These are phyloP conservation scores for Lathyrus aphaca DNA, from an alignment of 306 rosid species.

Conservation along the genomic window DNA sequence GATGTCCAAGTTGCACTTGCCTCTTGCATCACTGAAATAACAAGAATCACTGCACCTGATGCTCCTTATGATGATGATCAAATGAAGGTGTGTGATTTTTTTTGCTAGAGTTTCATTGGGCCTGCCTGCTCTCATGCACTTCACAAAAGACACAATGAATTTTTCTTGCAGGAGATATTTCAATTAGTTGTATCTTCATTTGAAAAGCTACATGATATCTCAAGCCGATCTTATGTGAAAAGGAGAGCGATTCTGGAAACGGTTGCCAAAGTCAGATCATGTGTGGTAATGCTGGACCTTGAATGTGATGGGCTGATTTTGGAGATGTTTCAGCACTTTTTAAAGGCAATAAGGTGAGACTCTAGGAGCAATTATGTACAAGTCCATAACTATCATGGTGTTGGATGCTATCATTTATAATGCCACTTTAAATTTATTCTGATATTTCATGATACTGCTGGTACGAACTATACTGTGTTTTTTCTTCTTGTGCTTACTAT, in stretches of 20 bases:
- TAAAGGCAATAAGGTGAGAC: slow-evolving; percentile 71
- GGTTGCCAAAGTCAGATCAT: slow-evolving; percentile 89
- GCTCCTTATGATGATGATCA: slow-evolving; percentile 92
- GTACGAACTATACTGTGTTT: background rate
- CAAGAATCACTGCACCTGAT: slow-evolving; percentile 95
- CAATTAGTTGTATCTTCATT: slow-evolving; percentile 85
- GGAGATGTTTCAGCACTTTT: slow-evolving; percentile 92
- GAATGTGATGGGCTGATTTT: slow-evolving; percentile 81
- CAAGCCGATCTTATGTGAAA: slow-evolving; percentile 69
- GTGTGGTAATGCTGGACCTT: slow-evolving; percentile 95
- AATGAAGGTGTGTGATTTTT: slow-evolving; percentile 68
- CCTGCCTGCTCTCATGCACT: slow-evolving; percentile 6
- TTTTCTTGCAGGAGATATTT: slow-evolving; percentile 71
- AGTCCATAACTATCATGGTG: background rate
- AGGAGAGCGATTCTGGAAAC: slow-evolving; percentile 81
- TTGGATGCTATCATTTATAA: slow-evolving; percentile 18
- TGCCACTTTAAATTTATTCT: slow-evolving; percentile 9
- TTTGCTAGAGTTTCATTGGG: background rate
- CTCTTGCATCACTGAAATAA: slow-evolving; percentile 87
- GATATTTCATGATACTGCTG: background rate
- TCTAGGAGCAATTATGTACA: background rate
- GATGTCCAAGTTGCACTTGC: slow-evolving; percentile 92
- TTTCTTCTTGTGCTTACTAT: slow-evolving; percentile 4
- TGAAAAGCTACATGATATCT: slow-evolving; percentile 73
- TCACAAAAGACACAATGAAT: background rate